Percentiles rank a stretch among this genome's conserved stretches.
These are phyloP conservation scores for Schwanniomyces yamadae DNA, from an alignment of 805 yeast genomes.

Conservation along the genomic window DNA sequence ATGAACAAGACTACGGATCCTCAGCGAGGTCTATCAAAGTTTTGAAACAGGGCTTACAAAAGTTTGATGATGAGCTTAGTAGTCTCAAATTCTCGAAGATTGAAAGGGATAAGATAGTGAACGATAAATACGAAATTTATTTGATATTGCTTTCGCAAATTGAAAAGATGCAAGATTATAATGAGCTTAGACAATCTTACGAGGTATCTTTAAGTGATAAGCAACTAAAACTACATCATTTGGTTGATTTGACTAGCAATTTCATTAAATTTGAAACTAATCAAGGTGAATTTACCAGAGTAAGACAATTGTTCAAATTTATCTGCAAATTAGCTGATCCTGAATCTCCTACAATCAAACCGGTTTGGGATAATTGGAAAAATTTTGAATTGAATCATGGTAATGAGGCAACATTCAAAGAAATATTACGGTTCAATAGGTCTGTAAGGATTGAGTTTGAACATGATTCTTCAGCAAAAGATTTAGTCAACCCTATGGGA, in stretches of 20 bases:
- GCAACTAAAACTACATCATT: constrained; percentile 41
- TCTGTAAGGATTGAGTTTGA: constrained; percentile 24
- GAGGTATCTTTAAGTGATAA: constrained; percentile 42
- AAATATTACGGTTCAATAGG: constrained; percentile 65
- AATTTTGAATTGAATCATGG: constrained; percentile 73
- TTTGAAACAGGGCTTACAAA: constrained; percentile 14
- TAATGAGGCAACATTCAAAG: constrained; percentile 65
- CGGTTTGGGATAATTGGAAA: constrained; percentile 68
- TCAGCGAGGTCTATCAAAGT: constrained; percentile 42
- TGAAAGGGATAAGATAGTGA: constrained; percentile 14
- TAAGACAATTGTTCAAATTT: constrained; percentile 57
- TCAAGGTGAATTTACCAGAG: constrained; percentile 55
- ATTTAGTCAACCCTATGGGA: constrained; percentile 41
- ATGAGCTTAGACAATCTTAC: constrained; percentile 35
- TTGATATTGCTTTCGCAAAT: constrained; percentile 8
- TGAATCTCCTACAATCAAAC: constrained; percentile 11
- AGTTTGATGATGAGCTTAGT: constrained; percentile 7
- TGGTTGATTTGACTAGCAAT: constrained; percentile 45
- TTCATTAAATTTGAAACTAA: constrained; percentile 59
- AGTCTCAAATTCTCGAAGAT: constrained; percentile 2
- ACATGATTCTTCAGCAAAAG: constrained; percentile 12
- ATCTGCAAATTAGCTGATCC: constrained; percentile 25
- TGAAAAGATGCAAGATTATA: constrained; percentile 14
- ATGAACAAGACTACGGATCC: constrained; percentile 59
- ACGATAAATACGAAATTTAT: constrained; percentile 25